Evolutionary conservation across 2,329 filamentous ascomycete species (phyloP).

Genomic region (Colletotrichum theobromicola): DNA sequence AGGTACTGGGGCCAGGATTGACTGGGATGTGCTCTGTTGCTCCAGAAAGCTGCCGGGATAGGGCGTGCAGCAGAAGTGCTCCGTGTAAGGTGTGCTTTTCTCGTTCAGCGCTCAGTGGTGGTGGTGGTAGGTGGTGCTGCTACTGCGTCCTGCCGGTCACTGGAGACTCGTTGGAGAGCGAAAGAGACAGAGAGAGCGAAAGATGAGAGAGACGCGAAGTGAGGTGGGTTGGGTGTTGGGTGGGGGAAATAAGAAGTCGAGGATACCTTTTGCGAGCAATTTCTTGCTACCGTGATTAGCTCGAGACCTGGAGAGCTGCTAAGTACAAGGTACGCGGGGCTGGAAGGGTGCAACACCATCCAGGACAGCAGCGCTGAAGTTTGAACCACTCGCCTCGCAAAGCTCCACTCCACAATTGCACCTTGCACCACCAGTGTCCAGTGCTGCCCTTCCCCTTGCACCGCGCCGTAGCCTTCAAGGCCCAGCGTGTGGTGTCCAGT

Average conservation of each 20-base stretch:
- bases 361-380: background rate
- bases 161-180: background rate
- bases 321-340: background rate
- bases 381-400: background rate
- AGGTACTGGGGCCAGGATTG: background rate
- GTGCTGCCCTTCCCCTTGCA: too few relatives aligned
- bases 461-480: background rate
- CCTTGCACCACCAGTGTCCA: background rate
- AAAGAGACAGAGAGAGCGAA: background rate
- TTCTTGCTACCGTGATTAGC: background rate
- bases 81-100: constrained; percentile 2
- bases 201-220: background rate
- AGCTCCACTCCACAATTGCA: background rate
- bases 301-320: background rate
- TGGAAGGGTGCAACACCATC: background rate
- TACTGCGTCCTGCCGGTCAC: background rate
- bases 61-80: constrained; percentile 8
- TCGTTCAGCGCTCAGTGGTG: background rate
- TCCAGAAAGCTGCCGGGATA: background rate
- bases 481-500: background rate
- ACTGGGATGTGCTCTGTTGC: constrained; percentile 9
- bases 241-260: background rate
- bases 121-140: background rate
- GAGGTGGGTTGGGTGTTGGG: background rate
- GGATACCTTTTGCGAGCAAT: background rate